These are phyloP conservation scores for Solanum aculeatissimum DNA, from an alignment of 305 asterid species.

Conservation along the genomic window DNA sequence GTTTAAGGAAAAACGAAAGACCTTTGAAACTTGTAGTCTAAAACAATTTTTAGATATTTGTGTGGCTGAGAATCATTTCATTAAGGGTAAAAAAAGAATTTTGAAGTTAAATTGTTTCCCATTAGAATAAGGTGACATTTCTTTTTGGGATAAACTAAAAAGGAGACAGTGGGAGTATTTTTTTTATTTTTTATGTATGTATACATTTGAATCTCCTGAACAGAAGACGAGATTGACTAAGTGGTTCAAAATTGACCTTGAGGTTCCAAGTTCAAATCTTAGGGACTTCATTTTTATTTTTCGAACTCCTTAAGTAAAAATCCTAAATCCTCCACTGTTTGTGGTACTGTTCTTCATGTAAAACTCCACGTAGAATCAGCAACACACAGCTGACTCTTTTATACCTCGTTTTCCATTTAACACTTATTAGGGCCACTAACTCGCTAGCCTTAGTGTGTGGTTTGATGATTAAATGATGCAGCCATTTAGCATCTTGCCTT, in stretches of 20 bases:
- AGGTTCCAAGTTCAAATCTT: neutral
- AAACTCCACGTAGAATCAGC: neutral
- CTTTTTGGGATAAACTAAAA: too few species aligned
- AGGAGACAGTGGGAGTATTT: too few species aligned
- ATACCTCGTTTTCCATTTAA: neutral
- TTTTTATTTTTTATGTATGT: too few species aligned
- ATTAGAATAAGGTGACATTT: too few species aligned
- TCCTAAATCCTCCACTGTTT: neutral
- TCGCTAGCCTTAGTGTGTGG: neutral
- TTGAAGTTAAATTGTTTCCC: too few species aligned
- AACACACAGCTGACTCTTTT: neutral
- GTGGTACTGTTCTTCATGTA: neutral
- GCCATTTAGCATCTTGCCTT: neutral
- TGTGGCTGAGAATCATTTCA: too few species aligned
- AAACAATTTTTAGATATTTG: too few species aligned
- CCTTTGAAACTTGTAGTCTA: too few species aligned
- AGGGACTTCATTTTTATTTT: neutral
- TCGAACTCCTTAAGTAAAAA: neutral
- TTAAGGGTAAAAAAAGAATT: too few species aligned
- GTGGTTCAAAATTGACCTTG: neutral
- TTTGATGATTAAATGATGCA: neutral
- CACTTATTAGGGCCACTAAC: neutral
- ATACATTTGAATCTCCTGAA: too few species aligned
- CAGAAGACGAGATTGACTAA: neutral
- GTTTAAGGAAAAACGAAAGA: too few species aligned